Evolutionary conservation across 768 basidiomycete species (phyloP).

Genomic region (Lentinula guzmanii): DNA sequence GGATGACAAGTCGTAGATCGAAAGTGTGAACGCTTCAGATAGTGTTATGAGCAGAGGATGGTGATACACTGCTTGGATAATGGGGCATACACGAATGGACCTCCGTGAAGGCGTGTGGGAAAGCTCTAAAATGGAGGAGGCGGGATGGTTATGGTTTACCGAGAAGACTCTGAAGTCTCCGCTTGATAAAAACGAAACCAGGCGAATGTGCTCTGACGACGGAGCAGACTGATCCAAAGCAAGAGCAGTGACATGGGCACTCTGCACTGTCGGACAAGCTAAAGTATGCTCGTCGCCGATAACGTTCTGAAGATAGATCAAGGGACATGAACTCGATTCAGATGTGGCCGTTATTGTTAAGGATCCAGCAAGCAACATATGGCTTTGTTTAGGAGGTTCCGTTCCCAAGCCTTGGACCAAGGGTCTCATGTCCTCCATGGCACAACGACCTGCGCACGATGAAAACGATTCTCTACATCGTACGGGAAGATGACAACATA

Average conservation of each 20-base stretch:
- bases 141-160: slow-evolving; percentile 39
- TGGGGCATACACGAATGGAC: slow-evolving; percentile 33
- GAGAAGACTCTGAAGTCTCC: slow-evolving; percentile 63
- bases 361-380: slow-evolving; percentile 55
- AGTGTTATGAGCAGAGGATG: slow-evolving; percentile 74
- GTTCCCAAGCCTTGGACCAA: not conserved
- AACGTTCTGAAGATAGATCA: slow-evolving; percentile 31
- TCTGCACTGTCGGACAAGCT: slow-evolving; percentile 32
- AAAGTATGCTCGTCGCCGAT: slow-evolving; percentile 30
- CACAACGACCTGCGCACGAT: slow-evolving; percentile 53
- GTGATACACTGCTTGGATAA: slow-evolving; percentile 68
- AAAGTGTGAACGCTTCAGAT: slow-evolving; percentile 59
- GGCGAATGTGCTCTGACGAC: slow-evolving; percentile 30
- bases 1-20: slow-evolving; percentile 63
- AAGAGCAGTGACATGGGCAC: slow-evolving; percentile 51
- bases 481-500: slow-evolving; percentile 23
- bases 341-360: slow-evolving; percentile 56
- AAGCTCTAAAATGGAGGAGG: slow-evolving; percentile 34
- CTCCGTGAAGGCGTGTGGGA: slow-evolving; percentile 42
- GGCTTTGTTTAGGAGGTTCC: slow-evolving; percentile 16
- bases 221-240: slow-evolving; percentile 74
- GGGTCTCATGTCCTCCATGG: slow-evolving; percentile 22
- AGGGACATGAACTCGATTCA: slow-evolving; percentile 24
- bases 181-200: slow-evolving; percentile 59
- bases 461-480: slow-evolving; percentile 11